These are phyloP conservation scores for Bipolaris bicolor DNA, from an alignment of 2,329 filamentous ascomycete species.

Conservation along the genomic window DNA sequence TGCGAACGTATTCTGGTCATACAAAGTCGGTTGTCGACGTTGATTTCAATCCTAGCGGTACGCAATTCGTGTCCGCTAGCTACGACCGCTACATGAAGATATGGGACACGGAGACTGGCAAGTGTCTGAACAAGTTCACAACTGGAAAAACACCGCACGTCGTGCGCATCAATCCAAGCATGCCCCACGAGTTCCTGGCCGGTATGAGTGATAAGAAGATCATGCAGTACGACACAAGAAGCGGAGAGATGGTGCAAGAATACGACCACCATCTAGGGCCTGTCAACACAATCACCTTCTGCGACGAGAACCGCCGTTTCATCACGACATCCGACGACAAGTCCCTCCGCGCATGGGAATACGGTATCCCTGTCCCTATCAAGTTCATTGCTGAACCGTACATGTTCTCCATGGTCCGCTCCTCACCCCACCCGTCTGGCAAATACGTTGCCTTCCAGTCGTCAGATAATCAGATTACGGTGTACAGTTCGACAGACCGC, in stretches of 20 bases:
- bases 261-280: slow-evolving; percentile 98
- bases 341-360: slow-evolving; percentile 95
- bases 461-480: slow-evolving; percentile 94
- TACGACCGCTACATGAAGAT: slow-evolving; percentile 97
- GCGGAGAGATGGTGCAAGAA: slow-evolving; percentile 85
- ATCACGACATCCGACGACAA: slow-evolving; percentile 99
- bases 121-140: slow-evolving; percentile 85
- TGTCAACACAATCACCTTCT: slow-evolving; percentile 96
- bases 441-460: slow-evolving; percentile 95
- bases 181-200: slow-evolving; percentile 87
- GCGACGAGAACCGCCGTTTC: slow-evolving; percentile 92
- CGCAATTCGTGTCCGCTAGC: slow-evolving; percentile 85
- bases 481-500: slow-evolving; percentile 92
- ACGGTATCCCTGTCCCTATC: slow-evolving; percentile 96
- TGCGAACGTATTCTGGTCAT: slow-evolving; percentile 92
- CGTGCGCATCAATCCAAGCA: slow-evolving; percentile 87
- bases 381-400: slow-evolving; percentile 97
- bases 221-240: slow-evolving; percentile 90
- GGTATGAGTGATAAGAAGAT: slow-evolving; percentile 99
- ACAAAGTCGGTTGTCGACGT: slow-evolving; percentile 88
- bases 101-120: slow-evolving; percentile 96
- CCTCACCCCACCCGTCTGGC: slow-evolving; percentile 81
- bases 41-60: slow-evolving; percentile 82
- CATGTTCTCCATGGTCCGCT: slow-evolving; percentile 95
- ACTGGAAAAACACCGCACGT: slow-evolving; percentile 96